phyloP scores from a whole-genome alignment of 768 basidiomycete genomes.

The Ramaria rubella region DNA sequence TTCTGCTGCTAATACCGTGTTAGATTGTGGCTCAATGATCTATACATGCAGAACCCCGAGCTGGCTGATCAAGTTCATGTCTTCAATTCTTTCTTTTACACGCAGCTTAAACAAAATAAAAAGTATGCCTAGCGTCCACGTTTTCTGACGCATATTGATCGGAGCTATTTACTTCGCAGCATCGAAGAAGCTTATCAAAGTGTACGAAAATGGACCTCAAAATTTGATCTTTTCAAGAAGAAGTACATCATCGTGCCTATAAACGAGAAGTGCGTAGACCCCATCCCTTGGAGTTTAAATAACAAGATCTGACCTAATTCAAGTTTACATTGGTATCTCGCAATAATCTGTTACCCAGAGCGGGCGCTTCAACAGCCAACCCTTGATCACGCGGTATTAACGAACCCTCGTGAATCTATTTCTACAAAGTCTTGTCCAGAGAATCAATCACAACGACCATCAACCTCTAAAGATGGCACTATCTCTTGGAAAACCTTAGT shows the following conservation, averaged over 20 bases:
- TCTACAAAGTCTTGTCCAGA: too few species aligned
- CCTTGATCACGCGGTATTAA: conserved; percentile 19
- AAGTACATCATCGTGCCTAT: conserved; percentile 93
- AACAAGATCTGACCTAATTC: not conserved
- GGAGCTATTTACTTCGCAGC: conserved; percentile 29
- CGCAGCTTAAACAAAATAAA: conserved; percentile 78
- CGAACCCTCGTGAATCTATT: not conserved
- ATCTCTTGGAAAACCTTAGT: not conserved
- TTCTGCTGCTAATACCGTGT: conserved; percentile 6
- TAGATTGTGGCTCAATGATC: conserved; percentile 64
- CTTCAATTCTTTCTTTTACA: conserved; percentile 98
- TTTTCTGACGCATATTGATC: too few species aligned
- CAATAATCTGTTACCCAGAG: conserved; percentile 83
- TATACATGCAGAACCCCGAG: conserved; percentile 48
- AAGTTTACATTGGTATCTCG: conserved; percentile 96
- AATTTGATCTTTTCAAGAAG: conserved; percentile 82
- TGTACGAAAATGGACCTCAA: conserved; percentile 92
- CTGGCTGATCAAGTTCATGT: conserved; percentile 74
- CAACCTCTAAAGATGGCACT: not conserved
- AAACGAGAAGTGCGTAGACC: conserved; percentile 78
- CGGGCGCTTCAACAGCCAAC: conserved; percentile 47
- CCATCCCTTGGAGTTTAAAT: not conserved
- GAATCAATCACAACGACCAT: not conserved
- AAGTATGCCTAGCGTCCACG: conserved; percentile 37
- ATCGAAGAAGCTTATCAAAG: conserved; percentile 66